A percentile compares a stretch with the other conserved stretches of the same genome.
phyloP scores from a whole-genome alignment of 305 asterid species.

The Galium porrigens region DNA sequence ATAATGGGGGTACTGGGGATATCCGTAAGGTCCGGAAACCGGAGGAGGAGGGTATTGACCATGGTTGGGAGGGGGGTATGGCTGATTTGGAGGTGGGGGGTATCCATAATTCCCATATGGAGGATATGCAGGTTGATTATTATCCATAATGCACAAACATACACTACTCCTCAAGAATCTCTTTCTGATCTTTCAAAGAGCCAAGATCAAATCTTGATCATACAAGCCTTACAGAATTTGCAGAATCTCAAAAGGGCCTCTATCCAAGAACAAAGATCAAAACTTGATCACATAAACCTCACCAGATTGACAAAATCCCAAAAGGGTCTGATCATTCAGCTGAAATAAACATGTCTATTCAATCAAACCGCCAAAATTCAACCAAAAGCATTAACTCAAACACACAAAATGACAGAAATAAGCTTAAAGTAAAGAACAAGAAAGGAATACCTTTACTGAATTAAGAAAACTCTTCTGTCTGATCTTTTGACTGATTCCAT shows the following conservation, averaged over 20 bases:
- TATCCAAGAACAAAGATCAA: conserved; percentile 6
- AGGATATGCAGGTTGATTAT: conserved; percentile 39
- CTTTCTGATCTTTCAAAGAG: conserved; percentile 11
- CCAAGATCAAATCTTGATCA: conserved; percentile 11
- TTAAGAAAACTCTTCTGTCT: not conserved
- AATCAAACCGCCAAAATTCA: conserved; percentile 1
- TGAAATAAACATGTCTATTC: not conserved
- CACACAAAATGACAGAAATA: not conserved
- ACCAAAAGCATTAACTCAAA: conserved; percentile 7
- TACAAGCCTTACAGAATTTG: conserved; percentile 2
- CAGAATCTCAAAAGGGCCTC: conserved; percentile 5
- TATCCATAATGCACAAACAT: conserved; percentile 33
- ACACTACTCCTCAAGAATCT: not conserved
- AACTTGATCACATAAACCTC: conserved; percentile 13
- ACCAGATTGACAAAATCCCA: conserved; percentile 1
- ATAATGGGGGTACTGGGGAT: conserved; percentile 38
- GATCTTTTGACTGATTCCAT: not conserved
- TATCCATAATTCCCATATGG: conserved; percentile 47
- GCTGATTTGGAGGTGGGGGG: conserved; percentile 32
- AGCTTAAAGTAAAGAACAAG: not conserved
- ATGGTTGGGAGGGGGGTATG: conserved; percentile 37
- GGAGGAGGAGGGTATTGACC: conserved; percentile 33
- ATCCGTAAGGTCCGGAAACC: conserved; percentile 20
- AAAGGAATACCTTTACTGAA: conserved; percentile 7
- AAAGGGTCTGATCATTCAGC: conserved; percentile 7